Base-by-base conservation (phyloP, 2,329 filamentous ascomycete genomes). In the Calonectria hawksworthii region DNA sequence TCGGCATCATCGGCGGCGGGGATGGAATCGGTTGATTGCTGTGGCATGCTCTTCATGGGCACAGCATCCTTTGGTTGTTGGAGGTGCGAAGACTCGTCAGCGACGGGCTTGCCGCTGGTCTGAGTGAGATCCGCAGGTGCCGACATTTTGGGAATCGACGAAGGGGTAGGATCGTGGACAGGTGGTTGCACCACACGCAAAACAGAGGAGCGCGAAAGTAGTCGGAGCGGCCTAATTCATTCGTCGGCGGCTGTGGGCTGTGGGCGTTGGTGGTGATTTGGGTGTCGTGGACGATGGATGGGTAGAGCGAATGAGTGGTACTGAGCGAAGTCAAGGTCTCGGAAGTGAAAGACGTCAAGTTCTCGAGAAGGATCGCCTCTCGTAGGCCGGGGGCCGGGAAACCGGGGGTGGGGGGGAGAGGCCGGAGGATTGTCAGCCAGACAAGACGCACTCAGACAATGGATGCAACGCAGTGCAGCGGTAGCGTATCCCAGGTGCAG, bases 21-120 rank as follows among this genome's bases (percentile, higher is more conserved):
- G 50, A 68, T 68, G 61, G 77, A 68, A 63, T 79, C 76, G 36
- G 77, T 69, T 23, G 73, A 36, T 23, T 75, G 73, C 65, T 83
- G 80, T 67, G 80, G 73, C 66, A 86, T 83, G 69, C 75, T 82
- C 73, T 83, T 80, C 84, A 86, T 85, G 63, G 83, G 81, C 38
- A 86, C 83, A 72, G 85, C 84, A 76, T 86, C 86, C 66, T 76
- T 81, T 70, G 83, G 82, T 75, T 85, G 84, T 38, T 83, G 78
- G 72, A 85, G 80, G 61, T 79, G 81, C 36, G 82, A 80, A 72
- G 76, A 72, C 65, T 83, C 80, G 76, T 79, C 80, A 70, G 76
- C 72, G 73, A 77, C 73, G 74, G 79, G 68, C 68, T 82, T 83
- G 76, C 80, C 82, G 79, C 83, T 81, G 73, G 74, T 81, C 79